Evolutionary conservation across 2,329 filamentous ascomycete species (phyloP), one percentile per base, ranked within the genome.

Genomic region (Verticillium klebahnii): DNA sequence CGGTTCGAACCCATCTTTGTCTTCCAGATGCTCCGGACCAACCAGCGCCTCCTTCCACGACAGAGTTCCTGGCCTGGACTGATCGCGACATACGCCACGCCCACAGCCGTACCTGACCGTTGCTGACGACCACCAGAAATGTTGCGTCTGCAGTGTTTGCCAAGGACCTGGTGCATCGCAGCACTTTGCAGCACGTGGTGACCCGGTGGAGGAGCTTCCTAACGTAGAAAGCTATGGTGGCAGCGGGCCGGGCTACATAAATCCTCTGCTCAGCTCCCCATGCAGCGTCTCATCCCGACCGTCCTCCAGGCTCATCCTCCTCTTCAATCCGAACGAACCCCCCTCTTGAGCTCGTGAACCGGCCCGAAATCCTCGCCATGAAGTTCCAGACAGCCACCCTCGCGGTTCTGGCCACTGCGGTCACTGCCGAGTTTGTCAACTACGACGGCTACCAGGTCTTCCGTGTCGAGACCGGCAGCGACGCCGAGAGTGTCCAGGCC

Each of bases 381-480:
- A 45, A 50, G 57, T 58, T 58, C 37, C 57, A 50, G 19, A 40
- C 57, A 3, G 36, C 37, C 14, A 50, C 57, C 15, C n/a, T 57
- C 55, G 57, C 57, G 17, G 37, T 58, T 12, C 45, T 65, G 17
- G 60, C 57, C 32, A 56, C 57, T 1, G 61, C 59, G 6, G 58
- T 60, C 50, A 25, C 63, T 2, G 45, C 63, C 4, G 61, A 63
- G 37, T 58, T 54, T 17, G 69, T 77, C 5, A 74, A 74, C 0
- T 82, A 81, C 61, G 70, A 77, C 60, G 78, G 78, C 4, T 78
- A 77, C 71, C 78, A 79, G 64, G 78, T 78, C n/a, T 74, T 77
- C 59, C 77, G 78, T 23, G 61, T 73, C 25, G 65, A 70, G 12
- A 64, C 65, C 2, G 45, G 59, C 2, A 62, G 58, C 15, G 61